Conservation (phyloP, 441 rosid genomes). For the Geranium incanum region DNA sequence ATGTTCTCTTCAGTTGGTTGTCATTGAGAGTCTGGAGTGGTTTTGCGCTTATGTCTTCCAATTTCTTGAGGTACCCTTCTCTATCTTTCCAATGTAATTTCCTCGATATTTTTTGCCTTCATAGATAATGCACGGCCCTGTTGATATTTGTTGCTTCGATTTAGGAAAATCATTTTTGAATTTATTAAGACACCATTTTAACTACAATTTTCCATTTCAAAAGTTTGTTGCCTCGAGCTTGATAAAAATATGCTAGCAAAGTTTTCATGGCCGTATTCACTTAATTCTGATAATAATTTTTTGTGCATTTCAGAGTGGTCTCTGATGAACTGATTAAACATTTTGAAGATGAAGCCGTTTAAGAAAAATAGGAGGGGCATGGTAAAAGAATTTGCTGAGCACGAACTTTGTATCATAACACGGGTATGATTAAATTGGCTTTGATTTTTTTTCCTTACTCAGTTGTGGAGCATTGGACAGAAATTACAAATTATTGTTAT, state of each 20-base stretch:
- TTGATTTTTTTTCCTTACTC: not conserved
- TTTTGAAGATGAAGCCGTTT: not conserved
- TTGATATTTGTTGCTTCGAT: not conserved
- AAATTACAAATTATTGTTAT: not conserved
- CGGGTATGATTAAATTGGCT: not conserved
- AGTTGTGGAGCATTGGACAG: constrained; percentile 9
- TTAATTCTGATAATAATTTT: not conserved
- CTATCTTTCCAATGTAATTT: constrained; percentile 9
- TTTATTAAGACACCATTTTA: not conserved
- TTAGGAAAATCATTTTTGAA: not conserved
- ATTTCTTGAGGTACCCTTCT: constrained; percentile 34
- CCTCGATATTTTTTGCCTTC: not conserved
- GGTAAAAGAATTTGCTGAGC: not conserved
- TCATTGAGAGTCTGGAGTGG: constrained; percentile 34
- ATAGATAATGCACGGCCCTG: not conserved
- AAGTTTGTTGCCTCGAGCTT: not conserved
- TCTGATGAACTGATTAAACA: not conserved
- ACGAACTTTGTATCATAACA: constrained; percentile 5
- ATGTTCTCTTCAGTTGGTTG: constrained; percentile 32
- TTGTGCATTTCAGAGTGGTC: constrained; percentile 3
- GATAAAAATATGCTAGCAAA: no score
- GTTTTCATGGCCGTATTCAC: not conserved
- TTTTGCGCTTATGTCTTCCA: constrained; percentile 26
- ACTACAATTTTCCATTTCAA: no score
- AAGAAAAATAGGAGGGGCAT: not conserved